Percentiles rank a stretch among this genome's conserved stretches.
Conservation (phyloP, 495 filamentous ascomycete species). For the Penicillium antarcticum region DNA sequence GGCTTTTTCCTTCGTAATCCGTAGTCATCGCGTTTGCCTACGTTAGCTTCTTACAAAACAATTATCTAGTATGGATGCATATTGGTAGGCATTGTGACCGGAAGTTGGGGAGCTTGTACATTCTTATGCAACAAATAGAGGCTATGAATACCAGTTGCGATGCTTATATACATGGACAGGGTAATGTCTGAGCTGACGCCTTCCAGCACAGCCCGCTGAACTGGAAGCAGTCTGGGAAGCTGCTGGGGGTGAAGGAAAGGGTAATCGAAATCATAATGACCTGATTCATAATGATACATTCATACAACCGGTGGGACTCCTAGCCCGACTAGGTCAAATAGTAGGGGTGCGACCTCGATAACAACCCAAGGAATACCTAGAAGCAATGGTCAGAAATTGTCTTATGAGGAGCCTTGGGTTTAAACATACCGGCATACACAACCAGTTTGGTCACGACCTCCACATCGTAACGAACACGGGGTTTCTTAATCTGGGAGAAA, state of each 20-base stretch:
- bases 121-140: not conserved
- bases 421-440: slow-evolving; percentile 78
- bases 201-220: slow-evolving; percentile 20
- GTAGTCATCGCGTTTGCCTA: no score
- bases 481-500: slow-evolving; percentile 79
- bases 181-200: slow-evolving; percentile 2
- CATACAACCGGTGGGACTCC: slow-evolving; percentile 23
- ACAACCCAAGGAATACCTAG: slow-evolving; percentile 33
- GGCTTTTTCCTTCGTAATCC: no score
- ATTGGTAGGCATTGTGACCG: no score
- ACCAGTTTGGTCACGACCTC: slow-evolving; percentile 96
- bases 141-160: slow-evolving; percentile 15
- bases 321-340: slow-evolving; percentile 29
- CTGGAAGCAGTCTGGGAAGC: slow-evolving; percentile 3
- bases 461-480: slow-evolving; percentile 91
- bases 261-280: not conserved
- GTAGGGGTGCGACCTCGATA: slow-evolving; percentile 28
- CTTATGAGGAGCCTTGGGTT: not conserved
- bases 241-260: not conserved
- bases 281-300: not conserved
- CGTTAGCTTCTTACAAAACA: no score
- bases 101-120: no score
- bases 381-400: slow-evolving; percentile 1
- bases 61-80: no score
- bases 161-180: slow-evolving; percentile 23